Base-by-base conservation (phyloP, 495 filamentous ascomycete genomes). In the Xylaria castorea region DNA sequence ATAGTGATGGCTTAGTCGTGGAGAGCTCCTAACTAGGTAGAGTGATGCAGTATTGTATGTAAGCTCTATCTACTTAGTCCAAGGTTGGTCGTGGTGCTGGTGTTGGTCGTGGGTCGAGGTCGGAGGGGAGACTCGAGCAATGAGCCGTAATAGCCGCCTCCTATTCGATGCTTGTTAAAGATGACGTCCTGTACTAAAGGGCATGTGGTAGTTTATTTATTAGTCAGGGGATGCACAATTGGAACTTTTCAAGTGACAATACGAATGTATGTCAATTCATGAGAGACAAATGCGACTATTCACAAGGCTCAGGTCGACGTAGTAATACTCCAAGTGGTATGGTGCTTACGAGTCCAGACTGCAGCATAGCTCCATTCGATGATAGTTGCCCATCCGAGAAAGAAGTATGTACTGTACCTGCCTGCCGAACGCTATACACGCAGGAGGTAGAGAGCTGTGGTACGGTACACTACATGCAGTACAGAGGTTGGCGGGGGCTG, bases 101-200 rank as follows among this genome's bases (percentile, higher is more conserved):
- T 66, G 34, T n/a, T 42, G 25, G 65, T 68, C 48, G 50, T 67
- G 50, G 66, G 65, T 67, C 66, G 50, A 55, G 34, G 46, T 51
- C 64, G 46, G 64, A 67, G 64, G 48, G 66, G 50, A 68, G 65
- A 57, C 44, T 48, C 27, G 50, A 71, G 55, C 34, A 36, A 30
- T 30, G 60, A 65, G 57, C 46, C 69, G 69, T n/a, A 48, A 64
- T 53, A 44, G 57, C 48, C 69, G 69, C 36, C 60, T 71, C 62
- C 69, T 71, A 71, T 50, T 53, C 20, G 36, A 30, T 32, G 48
- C 55, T 22, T 20, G 38, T 44, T 30, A 67, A 67, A 30, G 32
- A 48, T 18, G 27, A 32, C 27, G 27, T 18, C 53, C 30, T 32
- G 53, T 61, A 7, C 58, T 42, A 46, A 71, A 32, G 6, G 22